Evolutionary conservation across 176 grass and related monocot species (phyloP), one percentile per base, ranked within the genome.

Genomic region (Poa annua): DNA sequence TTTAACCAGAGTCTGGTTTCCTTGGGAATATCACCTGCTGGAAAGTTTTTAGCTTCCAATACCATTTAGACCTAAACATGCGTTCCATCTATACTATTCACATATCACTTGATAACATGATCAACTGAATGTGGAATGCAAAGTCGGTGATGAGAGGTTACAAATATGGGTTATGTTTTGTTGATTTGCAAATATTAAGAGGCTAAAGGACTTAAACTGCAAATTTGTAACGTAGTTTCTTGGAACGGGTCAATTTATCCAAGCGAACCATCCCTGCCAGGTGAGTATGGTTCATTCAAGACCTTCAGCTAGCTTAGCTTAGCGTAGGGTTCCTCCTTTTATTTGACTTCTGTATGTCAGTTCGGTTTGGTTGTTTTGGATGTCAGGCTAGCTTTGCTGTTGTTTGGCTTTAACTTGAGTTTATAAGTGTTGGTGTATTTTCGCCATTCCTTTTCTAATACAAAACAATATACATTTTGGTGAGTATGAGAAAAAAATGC

Each of bases 41-140:
- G 32, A 79, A 34, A 26, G 41, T 66, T 1, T 80, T 10, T 48
- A 49, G 41, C 45, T 79, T 47, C 11, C 45, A 21, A 57, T 67
- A 22, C 48, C 19, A 67, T 21, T 52, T 32, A 68, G 48, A 16
- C 47, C 29, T 53, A 68, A 38, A 49, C 62, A 39, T 38, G 68
- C 21, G 20, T 66, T 66, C 36, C 79, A 54, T 68, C 24, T 67
- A 29, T 50, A 69, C 4, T 53, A 32, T 80, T 39, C 63, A 67
- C 63, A 67, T 80, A 68, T 53, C 45, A 51, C 17, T 53, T 39
- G 12, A 52, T 11, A 11, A 66, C 60, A 51, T 51, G 61, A 66
- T 11, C 26, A 80, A 66, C 61, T n/a, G 77, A 66, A 67, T 67
- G 11, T 36, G 20, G 62, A 66, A 44, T 78, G n/a, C 35, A 45